phyloP scores from a whole-genome alignment of 1,284 basidiomycete species.

The Wallemia mellicola region DNA sequence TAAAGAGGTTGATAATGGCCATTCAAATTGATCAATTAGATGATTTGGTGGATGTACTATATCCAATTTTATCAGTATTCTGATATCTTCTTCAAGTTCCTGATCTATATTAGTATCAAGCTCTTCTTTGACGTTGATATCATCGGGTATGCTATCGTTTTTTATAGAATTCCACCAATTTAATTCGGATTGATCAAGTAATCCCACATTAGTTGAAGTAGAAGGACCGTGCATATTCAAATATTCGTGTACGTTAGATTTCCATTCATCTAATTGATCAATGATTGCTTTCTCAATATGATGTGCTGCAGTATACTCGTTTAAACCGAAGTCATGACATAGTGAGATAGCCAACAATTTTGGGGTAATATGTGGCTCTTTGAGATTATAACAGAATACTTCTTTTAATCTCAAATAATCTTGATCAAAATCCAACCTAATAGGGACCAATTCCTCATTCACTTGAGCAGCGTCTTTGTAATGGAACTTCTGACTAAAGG shows the following conservation, averaged over 20 bases:
- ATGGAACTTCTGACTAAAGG: neutral
- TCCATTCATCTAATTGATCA: constrained; percentile 51
- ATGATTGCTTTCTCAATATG: constrained; percentile 58
- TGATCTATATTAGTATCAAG: no score
- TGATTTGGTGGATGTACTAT: constrained; percentile 82
- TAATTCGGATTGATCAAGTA: constrained; percentile 5
- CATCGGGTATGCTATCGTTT: constrained; percentile 1
- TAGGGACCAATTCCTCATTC: neutral
- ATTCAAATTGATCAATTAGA: constrained; percentile 90
- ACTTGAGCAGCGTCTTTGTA: neutral
- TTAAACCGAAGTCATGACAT: constrained; percentile 67
- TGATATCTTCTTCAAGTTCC: constrained; percentile 23
- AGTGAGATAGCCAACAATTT: constrained; percentile 67
- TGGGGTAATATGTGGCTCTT: constrained; percentile 62
- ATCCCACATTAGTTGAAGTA: neutral
- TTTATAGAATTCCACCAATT: constrained; percentile 5
- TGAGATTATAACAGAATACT: neutral
- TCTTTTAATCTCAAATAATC: neutral
- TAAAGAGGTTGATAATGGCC: constrained; percentile 49
- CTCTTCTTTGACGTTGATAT: constrained; percentile 11
- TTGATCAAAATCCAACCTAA: neutral
- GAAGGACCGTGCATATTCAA: neutral
- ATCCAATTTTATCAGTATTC: constrained; percentile 78
- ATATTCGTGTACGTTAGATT: neutral
- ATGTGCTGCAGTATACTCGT: constrained; percentile 30